Percentiles rank a stretch among this genome's conserved stretches.
Conservation (phyloP, 495 filamentous ascomycete species). For the Parathielavia appendiculata region DNA sequence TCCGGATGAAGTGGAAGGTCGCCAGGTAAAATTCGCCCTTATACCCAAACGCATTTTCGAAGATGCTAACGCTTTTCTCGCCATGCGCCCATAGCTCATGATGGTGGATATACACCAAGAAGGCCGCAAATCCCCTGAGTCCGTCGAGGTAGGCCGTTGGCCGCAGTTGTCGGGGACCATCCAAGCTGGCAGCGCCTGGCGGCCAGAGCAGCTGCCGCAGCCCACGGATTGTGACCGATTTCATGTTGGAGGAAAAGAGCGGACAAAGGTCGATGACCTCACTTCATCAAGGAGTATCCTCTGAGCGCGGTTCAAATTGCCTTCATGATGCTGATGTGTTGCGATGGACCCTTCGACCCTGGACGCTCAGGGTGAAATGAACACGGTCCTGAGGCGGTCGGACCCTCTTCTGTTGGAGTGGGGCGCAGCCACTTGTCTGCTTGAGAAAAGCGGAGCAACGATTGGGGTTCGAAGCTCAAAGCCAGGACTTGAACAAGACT, state of each 20-base stretch:
- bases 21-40: conserved; percentile 36
- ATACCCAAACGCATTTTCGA: conserved; percentile 37
- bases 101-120: conserved; percentile 47
- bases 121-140: conserved; percentile 42
- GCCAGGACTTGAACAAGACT: neutral
- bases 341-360: neutral
- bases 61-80: conserved; percentile 21
- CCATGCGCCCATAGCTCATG: conserved; percentile 39
- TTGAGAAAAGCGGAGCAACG: neutral
- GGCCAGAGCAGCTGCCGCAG: conserved; percentile 27
- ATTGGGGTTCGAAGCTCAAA: neutral
- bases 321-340: neutral
- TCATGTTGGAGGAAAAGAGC: conserved; percentile 11
- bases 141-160: conserved; percentile 47
- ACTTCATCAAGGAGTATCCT: neutral
- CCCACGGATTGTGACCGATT: conserved; percentile 21
- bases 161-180: conserved; percentile 19
- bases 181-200: conserved; percentile 4
- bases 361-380: neutral
- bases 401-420: neutral
- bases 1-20: conserved; percentile 34
- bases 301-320: neutral
- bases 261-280: neutral
- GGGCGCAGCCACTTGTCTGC: neutral
- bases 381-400: neutral